Evolutionary conservation across 352 stramenopile species (phyloP).

Genomic region (Phytophthora boehmeriae): DNA sequence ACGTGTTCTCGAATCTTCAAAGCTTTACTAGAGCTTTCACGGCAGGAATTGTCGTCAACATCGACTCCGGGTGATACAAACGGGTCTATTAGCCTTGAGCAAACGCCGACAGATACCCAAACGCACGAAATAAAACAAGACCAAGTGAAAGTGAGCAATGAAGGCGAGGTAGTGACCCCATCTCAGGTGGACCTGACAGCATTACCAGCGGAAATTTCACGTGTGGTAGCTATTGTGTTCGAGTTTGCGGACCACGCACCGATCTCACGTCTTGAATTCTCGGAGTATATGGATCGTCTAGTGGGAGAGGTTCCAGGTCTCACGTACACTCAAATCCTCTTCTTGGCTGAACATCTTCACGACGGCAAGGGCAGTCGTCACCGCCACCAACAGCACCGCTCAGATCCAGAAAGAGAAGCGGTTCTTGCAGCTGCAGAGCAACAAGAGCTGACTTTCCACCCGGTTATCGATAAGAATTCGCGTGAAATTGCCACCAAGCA

Average conservation of each 20-base stretch:
- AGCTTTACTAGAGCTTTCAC: constrained; percentile 27
- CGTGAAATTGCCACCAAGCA: constrained; percentile 64
- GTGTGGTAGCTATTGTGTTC: constrained; percentile 66
- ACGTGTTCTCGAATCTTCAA: constrained; percentile 68
- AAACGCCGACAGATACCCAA: background rate
- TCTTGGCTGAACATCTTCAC: constrained; percentile 59
- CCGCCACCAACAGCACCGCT: constrained; percentile 22
- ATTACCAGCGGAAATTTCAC: constrained; percentile 61
- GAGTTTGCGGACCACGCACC: constrained; percentile 59
- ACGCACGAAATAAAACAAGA: background rate
- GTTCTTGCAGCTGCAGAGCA: constrained; percentile 32
- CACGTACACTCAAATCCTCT: constrained; percentile 78
- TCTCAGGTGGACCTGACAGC: constrained; percentile 39
- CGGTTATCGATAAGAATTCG: constrained; percentile 77
- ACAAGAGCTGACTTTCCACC: constrained; percentile 71
- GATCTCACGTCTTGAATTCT: constrained; percentile 51
- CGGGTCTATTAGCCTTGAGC: background rate
- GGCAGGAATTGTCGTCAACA: background rate
- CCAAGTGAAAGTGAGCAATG: constrained; percentile 5
- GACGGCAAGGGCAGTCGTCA: constrained; percentile 42
- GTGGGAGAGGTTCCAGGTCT: constrained; percentile 62
- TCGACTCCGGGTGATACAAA: background rate
- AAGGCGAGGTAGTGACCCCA: constrained; percentile 34
- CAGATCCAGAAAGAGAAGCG: constrained; percentile 21
- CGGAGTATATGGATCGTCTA: constrained; percentile 64